phyloP scores from a whole-genome alignment of 139 green algal genomes.

The Trebouxia sp. region DNA sequence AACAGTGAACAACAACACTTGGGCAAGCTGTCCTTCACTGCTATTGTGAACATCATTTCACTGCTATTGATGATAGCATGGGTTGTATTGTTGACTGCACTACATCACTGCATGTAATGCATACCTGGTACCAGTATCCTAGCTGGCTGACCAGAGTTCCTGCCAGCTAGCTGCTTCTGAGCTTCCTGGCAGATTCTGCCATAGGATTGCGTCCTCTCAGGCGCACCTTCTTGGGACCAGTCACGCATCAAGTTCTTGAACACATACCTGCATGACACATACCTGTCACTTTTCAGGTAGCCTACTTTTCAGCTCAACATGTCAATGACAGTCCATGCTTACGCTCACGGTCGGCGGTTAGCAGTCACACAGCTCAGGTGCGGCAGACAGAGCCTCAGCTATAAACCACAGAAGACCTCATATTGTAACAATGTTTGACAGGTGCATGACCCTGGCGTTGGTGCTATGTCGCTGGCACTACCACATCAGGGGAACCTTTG shows the following conservation, averaged over 20 bases:
- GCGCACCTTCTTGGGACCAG: slow-evolving; percentile 79
- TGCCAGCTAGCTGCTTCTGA: slow-evolving; percentile 9
- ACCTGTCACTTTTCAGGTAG: not conserved
- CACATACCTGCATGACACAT: slow-evolving; percentile 78
- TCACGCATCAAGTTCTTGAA: slow-evolving; percentile 91
- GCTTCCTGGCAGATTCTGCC: slow-evolving; percentile 58
- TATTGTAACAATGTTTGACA: too few species aligned
- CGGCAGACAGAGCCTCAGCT: not conserved
- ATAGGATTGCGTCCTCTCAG: slow-evolving; percentile 80
- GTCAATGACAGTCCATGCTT: not conserved
- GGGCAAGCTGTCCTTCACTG: too few species aligned
- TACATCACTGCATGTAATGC: not conserved
- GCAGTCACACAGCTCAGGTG: not conserved
- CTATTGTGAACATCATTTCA: too few species aligned
- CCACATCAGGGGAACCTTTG: too few species aligned
- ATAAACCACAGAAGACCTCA: not conserved
- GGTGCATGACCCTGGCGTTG: too few species aligned
- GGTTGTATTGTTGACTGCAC: too few species aligned
- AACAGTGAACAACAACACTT: too few species aligned
- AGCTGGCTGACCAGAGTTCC: not conserved
- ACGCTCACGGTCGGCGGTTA: not conserved
- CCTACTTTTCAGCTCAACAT: not conserved
- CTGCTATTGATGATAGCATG: too few species aligned
- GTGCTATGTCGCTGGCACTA: too few species aligned
- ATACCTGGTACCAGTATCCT: slow-evolving; percentile 13